Base-by-base conservation (phyloP, 768 basidiomycete species). In the Daedaleopsis sinensis region DNA sequence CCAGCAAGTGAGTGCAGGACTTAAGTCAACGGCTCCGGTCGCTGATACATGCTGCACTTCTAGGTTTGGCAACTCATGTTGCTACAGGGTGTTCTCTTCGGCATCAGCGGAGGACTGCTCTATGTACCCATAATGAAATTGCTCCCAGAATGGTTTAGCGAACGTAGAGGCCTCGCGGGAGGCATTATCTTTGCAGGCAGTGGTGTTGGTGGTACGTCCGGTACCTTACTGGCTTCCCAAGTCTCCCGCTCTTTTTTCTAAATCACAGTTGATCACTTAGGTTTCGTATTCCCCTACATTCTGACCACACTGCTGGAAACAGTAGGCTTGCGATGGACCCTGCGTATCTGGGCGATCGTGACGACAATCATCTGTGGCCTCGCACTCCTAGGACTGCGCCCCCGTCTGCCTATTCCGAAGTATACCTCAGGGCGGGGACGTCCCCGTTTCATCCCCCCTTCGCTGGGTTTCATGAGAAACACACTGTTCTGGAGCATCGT, bases 101-200 rank as follows among this genome's bases (percentile, higher is more conserved):
- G 68, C 10, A 61, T 69, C 46, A 55, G 58, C 12, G 71, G 65
- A 6, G 71, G 64, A 12, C 46, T 57, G 23, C 43, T 65, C 15
- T 67, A 66, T 35, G 62, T 52, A 7, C 66, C 64, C 6, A 50
- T 59, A 19, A 64, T 66, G 15, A 57, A 53, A 38, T 58, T 68
- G 3, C 37, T 71, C 13, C 61, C 65, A 15, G 63, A 69, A 49
- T 67, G 68, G 70, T 71, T 69, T 50, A 59, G 64, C 23, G 59
- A 39, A 23, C 61, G 65, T 18, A 64, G 67, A 52, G 67, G 67
- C 6, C 61, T 69, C 9, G 68, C 68, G 1, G 61, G 61, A 11
- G 68, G 68, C 27, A 66, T 68, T 43, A 65, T 69, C 52, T 69
- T 68, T 43, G 65, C 68, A 1, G 65, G 71, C 10, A 67, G 67